These are phyloP conservation scores for Fusarium nematophilum DNA, from an alignment of 2,329 filamentous ascomycete species.

Conservation along the genomic window DNA sequence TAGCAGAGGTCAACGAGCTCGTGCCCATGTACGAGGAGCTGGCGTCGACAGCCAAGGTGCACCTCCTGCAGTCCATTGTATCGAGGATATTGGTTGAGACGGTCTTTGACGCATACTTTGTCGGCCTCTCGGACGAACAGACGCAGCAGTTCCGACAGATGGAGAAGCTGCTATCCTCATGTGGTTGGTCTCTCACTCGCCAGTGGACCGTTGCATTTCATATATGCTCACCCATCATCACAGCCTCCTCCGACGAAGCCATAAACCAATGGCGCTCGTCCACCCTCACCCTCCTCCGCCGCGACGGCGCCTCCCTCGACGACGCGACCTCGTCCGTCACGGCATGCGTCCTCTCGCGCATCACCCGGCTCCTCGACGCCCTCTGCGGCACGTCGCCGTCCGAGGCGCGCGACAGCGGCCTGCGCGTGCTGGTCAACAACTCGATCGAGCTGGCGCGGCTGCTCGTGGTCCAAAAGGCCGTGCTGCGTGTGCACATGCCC, in stretches of 20 bases:
- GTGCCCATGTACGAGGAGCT: conserved; percentile 70
- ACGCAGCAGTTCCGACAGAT: conserved; percentile 61
- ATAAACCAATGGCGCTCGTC: conserved; percentile 75
- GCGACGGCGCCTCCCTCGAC: conserved; percentile 61
- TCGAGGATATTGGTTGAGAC: conserved; percentile 69
- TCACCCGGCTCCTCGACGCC: conserved; percentile 62
- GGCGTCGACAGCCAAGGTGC: conserved; percentile 65
- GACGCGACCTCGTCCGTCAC: conserved; percentile 57
- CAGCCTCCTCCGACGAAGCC: conserved; percentile 59
- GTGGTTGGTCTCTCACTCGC: conserved; percentile 40
- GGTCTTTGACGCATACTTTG: conserved; percentile 72
- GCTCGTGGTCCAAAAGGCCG: conserved; percentile 68
- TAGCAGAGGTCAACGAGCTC: conserved; percentile 58
- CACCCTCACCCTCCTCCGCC: conserved; percentile 70
- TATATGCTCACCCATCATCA: conserved; percentile 8
- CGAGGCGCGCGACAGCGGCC: conserved; percentile 61
- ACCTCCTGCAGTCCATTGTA: conserved; percentile 71
- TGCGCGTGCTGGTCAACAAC: conserved; percentile 64
- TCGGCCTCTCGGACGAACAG: conserved; percentile 68
- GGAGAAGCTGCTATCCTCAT: conserved; percentile 51
- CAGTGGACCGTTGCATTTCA: not conserved
- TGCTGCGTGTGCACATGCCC: conserved; percentile 68
- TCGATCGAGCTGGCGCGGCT: conserved; percentile 67
- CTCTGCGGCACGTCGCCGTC: conserved; percentile 57
- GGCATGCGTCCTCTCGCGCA: conserved; percentile 57